A percentile compares a stretch with the other conserved stretches of the same genome.
These are phyloP conservation scores for Colletotrichum sp. DNA, from an alignment of 2,329 filamentous ascomycete species.

Conservation along the genomic window DNA sequence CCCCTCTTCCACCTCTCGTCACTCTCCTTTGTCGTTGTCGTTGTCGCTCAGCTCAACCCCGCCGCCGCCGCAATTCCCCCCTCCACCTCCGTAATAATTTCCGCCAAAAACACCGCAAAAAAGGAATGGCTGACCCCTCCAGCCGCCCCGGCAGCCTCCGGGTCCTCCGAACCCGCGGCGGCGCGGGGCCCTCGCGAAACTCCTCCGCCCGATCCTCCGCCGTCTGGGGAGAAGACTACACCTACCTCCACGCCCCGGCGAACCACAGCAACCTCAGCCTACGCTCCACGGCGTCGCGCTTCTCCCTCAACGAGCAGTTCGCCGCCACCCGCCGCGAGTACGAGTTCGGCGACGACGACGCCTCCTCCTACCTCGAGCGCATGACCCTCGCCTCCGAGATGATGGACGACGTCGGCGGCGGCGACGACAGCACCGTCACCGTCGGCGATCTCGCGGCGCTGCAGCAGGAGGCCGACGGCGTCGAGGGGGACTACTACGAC, in stretches of 20 bases:
- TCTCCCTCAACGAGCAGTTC: conserved; percentile 54
- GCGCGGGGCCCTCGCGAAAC: conserved; percentile 22
- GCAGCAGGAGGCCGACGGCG: conserved; percentile 12
- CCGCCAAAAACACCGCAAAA: neutral
- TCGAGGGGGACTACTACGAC: conserved; percentile 46
- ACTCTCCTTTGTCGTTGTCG: neutral
- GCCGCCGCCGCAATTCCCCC: neutral
- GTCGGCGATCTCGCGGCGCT: neutral
- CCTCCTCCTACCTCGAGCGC: conserved; percentile 46
- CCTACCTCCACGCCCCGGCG: conserved; percentile 5
- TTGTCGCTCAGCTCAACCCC: neutral
- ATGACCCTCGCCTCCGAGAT: conserved; percentile 29
- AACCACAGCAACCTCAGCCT: conserved; percentile 26
- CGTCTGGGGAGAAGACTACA: conserved; percentile 20
- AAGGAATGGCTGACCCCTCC: conserved; percentile 28
- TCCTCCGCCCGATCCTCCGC: conserved; percentile 30
- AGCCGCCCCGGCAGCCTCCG: conserved; percentile 32
- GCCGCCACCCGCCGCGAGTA: conserved; percentile 50
- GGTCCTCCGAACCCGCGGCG: conserved; percentile 26
- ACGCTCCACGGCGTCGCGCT: conserved; percentile 45
- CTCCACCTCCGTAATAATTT: neutral
- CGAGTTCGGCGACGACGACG: conserved; percentile 54
- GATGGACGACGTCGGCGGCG: conserved; percentile 6
- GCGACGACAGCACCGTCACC: conserved; percentile 24
- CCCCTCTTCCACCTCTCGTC: neutral